These are phyloP conservation scores for Pythium utonaiense DNA, from an alignment of 352 stramenopile species.

Conservation along the genomic window DNA sequence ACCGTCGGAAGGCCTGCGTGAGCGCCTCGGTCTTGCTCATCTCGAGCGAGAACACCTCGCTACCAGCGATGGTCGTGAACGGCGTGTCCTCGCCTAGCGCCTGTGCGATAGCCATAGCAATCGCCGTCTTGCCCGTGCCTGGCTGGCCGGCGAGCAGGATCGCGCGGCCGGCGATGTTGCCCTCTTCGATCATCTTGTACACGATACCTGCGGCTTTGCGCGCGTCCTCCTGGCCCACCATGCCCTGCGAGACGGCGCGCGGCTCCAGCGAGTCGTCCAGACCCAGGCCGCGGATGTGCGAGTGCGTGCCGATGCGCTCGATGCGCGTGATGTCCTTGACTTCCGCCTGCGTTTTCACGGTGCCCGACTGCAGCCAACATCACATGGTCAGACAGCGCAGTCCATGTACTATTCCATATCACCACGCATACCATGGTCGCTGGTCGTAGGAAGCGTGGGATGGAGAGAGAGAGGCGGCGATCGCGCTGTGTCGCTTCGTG, in stretches of 20 bases:
- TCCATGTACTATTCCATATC: neutral
- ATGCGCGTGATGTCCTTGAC: conserved; percentile 97
- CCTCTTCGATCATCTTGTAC: conserved; percentile 98
- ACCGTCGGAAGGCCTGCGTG: conserved; percentile 96
- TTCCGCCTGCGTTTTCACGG: conserved; percentile 84
- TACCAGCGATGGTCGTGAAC: conserved; percentile 98
- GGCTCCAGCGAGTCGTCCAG: conserved; percentile 97
- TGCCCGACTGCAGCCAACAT: conserved; percentile 31
- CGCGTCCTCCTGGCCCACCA: conserved; percentile 95
- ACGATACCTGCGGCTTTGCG: conserved; percentile 94
- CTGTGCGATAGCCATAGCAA: conserved; percentile 98
- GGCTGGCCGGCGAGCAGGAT: conserved; percentile 96
- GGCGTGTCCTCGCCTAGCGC: conserved; percentile 97
- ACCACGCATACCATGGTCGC: conserved; percentile 11
- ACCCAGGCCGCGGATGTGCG: conserved; percentile 97
- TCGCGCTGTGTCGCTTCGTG: conserved; percentile 4
- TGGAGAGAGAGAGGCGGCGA: neutral
- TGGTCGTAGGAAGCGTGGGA: neutral
- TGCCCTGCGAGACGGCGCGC: conserved; percentile 91
- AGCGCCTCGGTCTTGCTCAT: conserved; percentile 99
- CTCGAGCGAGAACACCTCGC: conserved; percentile 98
- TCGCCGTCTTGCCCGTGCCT: conserved; percentile 96
- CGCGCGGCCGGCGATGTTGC: conserved; percentile 95
- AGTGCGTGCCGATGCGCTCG: conserved; percentile 98
- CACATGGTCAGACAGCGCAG: conserved; percentile 2